Percentiles rank a stretch among this genome's conserved stretches.
Evolutionary conservation across 345 rosid species (phyloP).

Genomic region (Linum lewisii): DNA sequence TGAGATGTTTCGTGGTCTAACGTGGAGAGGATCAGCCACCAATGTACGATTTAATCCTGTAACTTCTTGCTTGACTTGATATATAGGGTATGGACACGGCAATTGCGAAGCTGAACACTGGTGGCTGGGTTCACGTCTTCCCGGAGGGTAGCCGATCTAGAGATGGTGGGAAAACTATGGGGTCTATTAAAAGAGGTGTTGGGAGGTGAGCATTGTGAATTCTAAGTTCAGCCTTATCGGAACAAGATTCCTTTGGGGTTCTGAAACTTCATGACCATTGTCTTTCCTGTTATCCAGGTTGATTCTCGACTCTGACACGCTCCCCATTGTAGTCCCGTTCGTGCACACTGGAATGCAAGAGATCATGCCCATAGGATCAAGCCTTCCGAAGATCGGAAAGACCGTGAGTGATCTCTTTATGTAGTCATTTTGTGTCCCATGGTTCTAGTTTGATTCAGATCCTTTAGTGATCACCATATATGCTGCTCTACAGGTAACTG

Average conservation of each 20-base stretch:
- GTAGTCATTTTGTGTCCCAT: too few species aligned
- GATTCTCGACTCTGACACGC: slow-evolving; percentile 70
- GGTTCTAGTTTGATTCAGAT: too few species aligned
- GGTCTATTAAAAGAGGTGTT: slow-evolving; percentile 82
- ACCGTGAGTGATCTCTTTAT: slow-evolving; percentile 50
- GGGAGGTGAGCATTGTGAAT: slow-evolving; percentile 53
- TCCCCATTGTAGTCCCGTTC: slow-evolving; percentile 85
- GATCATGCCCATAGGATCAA: slow-evolving; percentile 91
- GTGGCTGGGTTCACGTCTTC: slow-evolving; percentile 98
- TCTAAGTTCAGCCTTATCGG: too few species aligned
- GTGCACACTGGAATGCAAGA: slow-evolving; percentile 96
- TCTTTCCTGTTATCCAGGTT: slow-evolving; percentile 33
- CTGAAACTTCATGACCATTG: neutral
- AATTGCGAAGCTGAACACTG: slow-evolving; percentile 68
- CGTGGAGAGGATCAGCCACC: too few species aligned
- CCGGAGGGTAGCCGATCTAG: slow-evolving; percentile 96
- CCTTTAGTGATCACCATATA: too few species aligned
- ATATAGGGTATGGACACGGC: slow-evolving; percentile 98
- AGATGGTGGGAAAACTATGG: slow-evolving; percentile 86
- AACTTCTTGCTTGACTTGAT: slow-evolving; percentile 12
- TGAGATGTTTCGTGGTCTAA: too few species aligned
- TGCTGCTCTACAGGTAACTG: slow-evolving; percentile 73
- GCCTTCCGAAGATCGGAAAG: slow-evolving; percentile 79
- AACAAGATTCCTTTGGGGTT: too few species aligned
- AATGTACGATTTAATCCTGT: too few species aligned